Conservation (phyloP, 164 flowering plant species). For the Nelumbo lutea region DNA sequence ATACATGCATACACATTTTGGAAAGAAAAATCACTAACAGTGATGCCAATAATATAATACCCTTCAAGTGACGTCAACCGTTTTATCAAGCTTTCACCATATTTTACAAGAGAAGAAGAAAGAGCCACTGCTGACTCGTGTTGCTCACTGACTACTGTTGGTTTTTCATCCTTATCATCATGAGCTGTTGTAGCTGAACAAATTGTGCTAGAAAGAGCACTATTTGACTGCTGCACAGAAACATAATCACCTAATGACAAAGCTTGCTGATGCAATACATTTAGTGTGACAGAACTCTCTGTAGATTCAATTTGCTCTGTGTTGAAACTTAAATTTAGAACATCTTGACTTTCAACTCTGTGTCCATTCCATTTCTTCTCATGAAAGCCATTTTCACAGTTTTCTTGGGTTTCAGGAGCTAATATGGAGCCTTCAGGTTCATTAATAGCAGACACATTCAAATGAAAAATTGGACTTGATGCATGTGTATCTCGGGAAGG, state of each 20-base stretch:
- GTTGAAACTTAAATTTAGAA: constrained; percentile 7
- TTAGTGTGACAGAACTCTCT: constrained; percentile 3
- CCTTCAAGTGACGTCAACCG: constrained; percentile 46
- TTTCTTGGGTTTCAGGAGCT: constrained; percentile 8
- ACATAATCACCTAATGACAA: not conserved
- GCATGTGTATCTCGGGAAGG: constrained; percentile 1
- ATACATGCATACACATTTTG: too few species aligned
- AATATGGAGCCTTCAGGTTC: constrained; percentile 14
- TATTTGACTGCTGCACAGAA: constrained; percentile 1
- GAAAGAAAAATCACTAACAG: too few species aligned
- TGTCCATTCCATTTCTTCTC: constrained; percentile 17
- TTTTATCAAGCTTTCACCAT: constrained; percentile 52
- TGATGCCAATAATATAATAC: constrained; percentile 27
- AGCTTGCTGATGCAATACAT: not conserved
- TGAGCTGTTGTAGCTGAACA: constrained; percentile 8
- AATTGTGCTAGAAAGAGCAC: constrained; percentile 11
- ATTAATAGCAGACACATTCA: constrained; percentile 11
- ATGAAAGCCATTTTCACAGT: constrained; percentile 18
- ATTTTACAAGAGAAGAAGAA: constrained; percentile 37
- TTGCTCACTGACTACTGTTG: constrained; percentile 11
- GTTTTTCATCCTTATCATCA: constrained; percentile 4
- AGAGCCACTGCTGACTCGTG: constrained; percentile 20
- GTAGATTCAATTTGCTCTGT: constrained; percentile 12
- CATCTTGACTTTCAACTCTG: constrained; percentile 11
- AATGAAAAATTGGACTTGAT: constrained; percentile 13